phyloP scores from a whole-genome alignment of 192 early-diverging fungal species.

The Mortierella antarctica region DNA sequence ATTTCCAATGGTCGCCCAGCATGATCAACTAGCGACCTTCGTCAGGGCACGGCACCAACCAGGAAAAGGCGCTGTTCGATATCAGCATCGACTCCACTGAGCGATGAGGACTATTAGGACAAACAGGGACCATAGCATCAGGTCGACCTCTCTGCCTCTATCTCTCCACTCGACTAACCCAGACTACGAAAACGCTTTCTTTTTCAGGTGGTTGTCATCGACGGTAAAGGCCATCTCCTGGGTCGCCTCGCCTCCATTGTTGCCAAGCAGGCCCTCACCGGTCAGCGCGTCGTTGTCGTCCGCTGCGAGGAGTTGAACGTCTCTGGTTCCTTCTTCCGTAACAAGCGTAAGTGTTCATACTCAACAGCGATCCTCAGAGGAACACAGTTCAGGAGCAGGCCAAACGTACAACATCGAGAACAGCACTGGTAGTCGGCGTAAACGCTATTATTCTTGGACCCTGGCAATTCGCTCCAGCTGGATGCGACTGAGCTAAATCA shows the following conservation, averaged over 20 bases:
- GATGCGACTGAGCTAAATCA: too few species aligned
- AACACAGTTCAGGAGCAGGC: too few species aligned
- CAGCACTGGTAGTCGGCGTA: too few species aligned
- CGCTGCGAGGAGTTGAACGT: slow-evolving; percentile 99
- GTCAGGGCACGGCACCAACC: not conserved
- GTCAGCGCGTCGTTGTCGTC: slow-evolving; percentile 97
- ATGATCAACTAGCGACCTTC: too few species aligned
- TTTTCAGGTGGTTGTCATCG: slow-evolving; percentile 94
- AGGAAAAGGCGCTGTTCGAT: not conserved
- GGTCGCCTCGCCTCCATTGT: slow-evolving; percentile 98
- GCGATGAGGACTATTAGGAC: too few species aligned
- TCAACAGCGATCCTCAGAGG: not conserved
- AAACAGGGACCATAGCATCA: not conserved
- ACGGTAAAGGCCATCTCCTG: slow-evolving; percentile 98
- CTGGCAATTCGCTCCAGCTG: too few species aligned
- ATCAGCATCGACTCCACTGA: too few species aligned
- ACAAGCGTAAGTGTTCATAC: slow-evolving; percentile 87
- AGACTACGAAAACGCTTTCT: not conserved
- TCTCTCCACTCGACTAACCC: not conserved
- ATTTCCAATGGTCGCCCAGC: too few species aligned
- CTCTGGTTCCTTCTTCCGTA: slow-evolving; percentile 98
- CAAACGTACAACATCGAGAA: too few species aligned
- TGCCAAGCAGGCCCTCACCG: slow-evolving; percentile 98
- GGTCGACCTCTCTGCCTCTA: not conserved
- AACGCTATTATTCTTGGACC: too few species aligned